A percentile compares a stretch with the other conserved stretches of the same genome.
phyloP scores from a whole-genome alignment of 106 monocot species.

The Gastrodia elata region DNA sequence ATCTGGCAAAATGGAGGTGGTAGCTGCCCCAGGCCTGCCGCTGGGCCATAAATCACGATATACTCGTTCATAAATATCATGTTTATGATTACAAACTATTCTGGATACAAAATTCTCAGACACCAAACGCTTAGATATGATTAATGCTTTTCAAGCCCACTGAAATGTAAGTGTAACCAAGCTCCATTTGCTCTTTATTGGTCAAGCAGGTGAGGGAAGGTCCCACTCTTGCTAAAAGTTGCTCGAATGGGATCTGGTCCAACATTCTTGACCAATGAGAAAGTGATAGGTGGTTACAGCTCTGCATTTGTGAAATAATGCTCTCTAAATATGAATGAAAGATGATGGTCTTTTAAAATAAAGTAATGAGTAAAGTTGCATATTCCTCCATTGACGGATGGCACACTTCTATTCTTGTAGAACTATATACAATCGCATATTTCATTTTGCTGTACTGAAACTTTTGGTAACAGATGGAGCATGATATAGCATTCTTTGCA shows the following conservation, averaged over 20 bases:
- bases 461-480: conserved; percentile 46
- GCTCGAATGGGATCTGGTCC: too few species aligned
- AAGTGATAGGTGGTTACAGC: too few species aligned
- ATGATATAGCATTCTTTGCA: conserved; percentile 50
- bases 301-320: too few species aligned
- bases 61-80: background rate
- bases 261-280: too few species aligned
- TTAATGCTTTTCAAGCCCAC: too few species aligned
- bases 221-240: too few species aligned
- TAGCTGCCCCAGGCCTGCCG: background rate
- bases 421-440: background rate
- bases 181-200: too few species aligned
- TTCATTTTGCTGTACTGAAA: background rate
- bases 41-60: background rate
- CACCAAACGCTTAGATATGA: background rate
- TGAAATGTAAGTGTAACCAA: too few species aligned
- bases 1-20: background rate
- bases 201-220: too few species aligned
- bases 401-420: background rate
- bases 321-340: too few species aligned
- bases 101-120: background rate
- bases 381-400: background rate
- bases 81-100: background rate
- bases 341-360: too few species aligned
- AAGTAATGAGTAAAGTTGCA: too few species aligned